A percentile compares a stretch with the other conserved stretches of the same genome.
Conservation (phyloP, 768 basidiomycete genomes). For the Termitomyces sp. region DNA sequence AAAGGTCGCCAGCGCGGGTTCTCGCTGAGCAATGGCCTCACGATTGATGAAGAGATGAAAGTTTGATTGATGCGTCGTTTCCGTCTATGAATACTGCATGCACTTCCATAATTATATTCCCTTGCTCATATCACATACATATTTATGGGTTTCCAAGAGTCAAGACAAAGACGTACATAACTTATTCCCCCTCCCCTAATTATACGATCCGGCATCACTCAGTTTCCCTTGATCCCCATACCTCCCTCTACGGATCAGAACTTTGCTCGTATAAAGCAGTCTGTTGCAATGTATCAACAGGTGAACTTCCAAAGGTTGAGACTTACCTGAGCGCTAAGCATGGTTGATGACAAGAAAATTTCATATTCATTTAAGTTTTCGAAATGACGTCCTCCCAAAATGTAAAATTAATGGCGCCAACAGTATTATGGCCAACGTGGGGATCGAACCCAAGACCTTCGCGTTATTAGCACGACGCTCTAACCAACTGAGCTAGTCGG, state of each 20-base stretch:
- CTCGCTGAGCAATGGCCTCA: conserved; percentile 24
- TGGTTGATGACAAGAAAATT: no score
- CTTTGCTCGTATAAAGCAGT: not conserved
- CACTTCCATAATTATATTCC: not conserved
- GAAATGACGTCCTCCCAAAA: not conserved
- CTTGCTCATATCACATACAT: conserved; percentile 3
- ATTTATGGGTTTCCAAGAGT: not conserved
- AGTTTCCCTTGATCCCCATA: not conserved
- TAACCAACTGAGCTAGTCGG: conserved; percentile 85
- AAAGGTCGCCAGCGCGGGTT: conserved; percentile 29
- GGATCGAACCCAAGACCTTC: conserved; percentile 70
- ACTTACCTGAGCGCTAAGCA: not conserved
- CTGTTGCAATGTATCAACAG: not conserved
- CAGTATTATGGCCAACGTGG: conserved; percentile 55
- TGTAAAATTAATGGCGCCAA: no score
- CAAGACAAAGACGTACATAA: not conserved
- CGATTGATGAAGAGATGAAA: conserved; percentile 40
- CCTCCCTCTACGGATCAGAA: not conserved
- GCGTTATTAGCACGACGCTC: conserved; percentile 81
- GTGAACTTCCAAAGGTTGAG: not conserved
- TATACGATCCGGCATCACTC: conserved; percentile 3
- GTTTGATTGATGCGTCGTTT: conserved; percentile 19
- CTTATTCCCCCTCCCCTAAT: not conserved
- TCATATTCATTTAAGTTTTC: no score
- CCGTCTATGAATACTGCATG: not conserved